Evolutionary conservation across 164 flowering plant genomes (phyloP).

Genomic region (Malania oleifera): DNA sequence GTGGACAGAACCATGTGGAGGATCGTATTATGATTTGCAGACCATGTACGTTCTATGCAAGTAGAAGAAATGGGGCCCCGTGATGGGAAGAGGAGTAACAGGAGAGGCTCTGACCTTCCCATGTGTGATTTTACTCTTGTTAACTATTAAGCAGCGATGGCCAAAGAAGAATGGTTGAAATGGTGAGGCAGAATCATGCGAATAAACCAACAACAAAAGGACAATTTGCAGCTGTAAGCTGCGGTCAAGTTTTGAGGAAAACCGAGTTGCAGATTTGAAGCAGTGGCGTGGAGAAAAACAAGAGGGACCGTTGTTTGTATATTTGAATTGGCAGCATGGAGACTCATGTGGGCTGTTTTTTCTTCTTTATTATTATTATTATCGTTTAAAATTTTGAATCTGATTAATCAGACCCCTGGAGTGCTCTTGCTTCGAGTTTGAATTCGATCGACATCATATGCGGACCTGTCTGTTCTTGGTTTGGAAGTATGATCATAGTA

Average conservation of each 20-base stretch:
- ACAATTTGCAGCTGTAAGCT: conserved; percentile 3
- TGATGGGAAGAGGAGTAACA: conserved; percentile 6
- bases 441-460: no score
- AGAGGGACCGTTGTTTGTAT: conserved; percentile 4
- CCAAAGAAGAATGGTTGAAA: conserved; percentile 3
- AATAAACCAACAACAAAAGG: not conserved
- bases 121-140: conserved; percentile 11
- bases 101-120: conserved; percentile 9
- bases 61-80: conserved; percentile 10
- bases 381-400: no score
- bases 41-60: no score
- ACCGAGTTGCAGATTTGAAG: conserved; percentile 3
- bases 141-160: not conserved
- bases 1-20: conserved; percentile 18
- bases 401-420: no score
- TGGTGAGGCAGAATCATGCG: not conserved
- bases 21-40: not conserved
- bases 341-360: conserved; percentile 8
- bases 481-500: no score
- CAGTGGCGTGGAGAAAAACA: not conserved
- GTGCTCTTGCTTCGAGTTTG: not conserved
- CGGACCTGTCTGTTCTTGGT: no score
- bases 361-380: no score
- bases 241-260: conserved; percentile 3
- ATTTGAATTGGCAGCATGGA: conserved; percentile 2